These are phyloP conservation scores for Penicillium dipodomyicola DNA, from an alignment of 495 filamentous ascomycete species.

Conservation along the genomic window DNA sequence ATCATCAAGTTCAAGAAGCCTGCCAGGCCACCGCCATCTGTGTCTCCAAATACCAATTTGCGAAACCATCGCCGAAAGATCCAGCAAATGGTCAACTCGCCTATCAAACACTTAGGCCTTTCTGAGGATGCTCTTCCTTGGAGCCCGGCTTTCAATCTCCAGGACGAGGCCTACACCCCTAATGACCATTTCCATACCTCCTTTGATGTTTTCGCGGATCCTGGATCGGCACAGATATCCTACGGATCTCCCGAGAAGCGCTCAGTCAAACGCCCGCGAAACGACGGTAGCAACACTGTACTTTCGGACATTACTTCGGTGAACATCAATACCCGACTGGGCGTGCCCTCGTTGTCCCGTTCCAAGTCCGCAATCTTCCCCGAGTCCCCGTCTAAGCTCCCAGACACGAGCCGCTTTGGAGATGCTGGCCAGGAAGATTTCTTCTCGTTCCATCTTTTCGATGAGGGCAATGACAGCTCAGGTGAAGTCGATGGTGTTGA, in stretches of 20 bases:
- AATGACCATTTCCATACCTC: conserved; percentile 49
- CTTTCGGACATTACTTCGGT: conserved; percentile 64
- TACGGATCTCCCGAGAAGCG: conserved; percentile 76
- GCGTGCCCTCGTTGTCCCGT: conserved; percentile 35
- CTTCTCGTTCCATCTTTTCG: conserved; percentile 58
- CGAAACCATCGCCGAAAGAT: conserved; percentile 86
- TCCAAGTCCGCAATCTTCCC: conserved; percentile 46
- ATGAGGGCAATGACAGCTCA: conserved; percentile 51
- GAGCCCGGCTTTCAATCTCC: conserved; percentile 74
- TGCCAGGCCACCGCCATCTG: conserved; percentile 75
- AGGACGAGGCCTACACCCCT: conserved; percentile 52
- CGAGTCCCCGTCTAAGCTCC: conserved; percentile 46
- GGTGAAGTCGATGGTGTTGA: conserved; percentile 70
- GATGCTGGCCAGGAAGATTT: conserved; percentile 59
- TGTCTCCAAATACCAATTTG: conserved; percentile 94
- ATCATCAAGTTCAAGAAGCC: conserved; percentile 82
- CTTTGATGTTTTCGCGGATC: conserved; percentile 75
- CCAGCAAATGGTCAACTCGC: conserved; percentile 83
- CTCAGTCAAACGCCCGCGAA: conserved; percentile 60
- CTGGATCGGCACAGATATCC: conserved; percentile 45
- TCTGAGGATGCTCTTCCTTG: conserved; percentile 63
- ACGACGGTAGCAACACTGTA: conserved; percentile 50
- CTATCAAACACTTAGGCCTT: conserved; percentile 68
- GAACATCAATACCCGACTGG: conserved; percentile 49
- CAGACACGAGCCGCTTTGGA: conserved; percentile 55